Percentiles rank a stretch among this genome's conserved stretches.
These are phyloP conservation scores for Camelina laxa DNA, from an alignment of 345 rosid species.

Conservation along the genomic window DNA sequence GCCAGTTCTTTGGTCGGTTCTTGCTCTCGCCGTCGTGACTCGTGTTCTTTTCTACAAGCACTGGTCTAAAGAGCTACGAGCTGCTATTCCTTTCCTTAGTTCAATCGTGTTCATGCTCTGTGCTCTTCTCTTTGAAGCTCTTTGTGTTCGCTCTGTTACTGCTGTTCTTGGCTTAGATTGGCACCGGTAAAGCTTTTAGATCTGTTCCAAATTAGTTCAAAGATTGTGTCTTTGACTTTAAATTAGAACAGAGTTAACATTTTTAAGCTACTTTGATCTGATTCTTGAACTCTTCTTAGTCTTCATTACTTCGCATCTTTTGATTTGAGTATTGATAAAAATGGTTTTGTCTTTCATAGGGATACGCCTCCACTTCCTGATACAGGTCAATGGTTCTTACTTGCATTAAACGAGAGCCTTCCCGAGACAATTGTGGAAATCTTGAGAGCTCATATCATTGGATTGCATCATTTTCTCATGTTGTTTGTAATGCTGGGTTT, in stretches of 20 bases:
- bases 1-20: constrained; percentile 80
- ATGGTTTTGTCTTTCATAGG: constrained; percentile 46
- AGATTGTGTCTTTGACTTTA: background rate
- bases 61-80: constrained; percentile 82
- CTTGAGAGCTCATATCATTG: constrained; percentile 81
- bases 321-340: background rate
- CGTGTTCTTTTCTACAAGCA: constrained; percentile 82
- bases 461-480: constrained; percentile 89
- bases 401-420: constrained; percentile 85
- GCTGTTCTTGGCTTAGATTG: constrained; percentile 93
- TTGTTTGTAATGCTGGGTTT: constrained; percentile 86
- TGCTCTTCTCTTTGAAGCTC: constrained; percentile 79
- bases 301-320: background rate
- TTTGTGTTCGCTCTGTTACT: constrained; percentile 84
- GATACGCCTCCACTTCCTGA: constrained; percentile 83
- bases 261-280: constrained; percentile 10
- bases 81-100: constrained; percentile 73
- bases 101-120: constrained; percentile 79
- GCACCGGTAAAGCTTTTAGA: constrained; percentile 63
- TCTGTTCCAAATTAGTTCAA: constrained; percentile 1
- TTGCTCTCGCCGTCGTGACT: constrained; percentile 62
- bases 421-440: constrained; percentile 69
- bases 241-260: background rate
- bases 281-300: background rate
- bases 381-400: constrained; percentile 90